Percentiles rank a stretch among this genome's conserved stretches.
These are phyloP conservation scores for Guadua angustifolia DNA, from an alignment of 176 grass and related monocot species.

Conservation along the genomic window DNA sequence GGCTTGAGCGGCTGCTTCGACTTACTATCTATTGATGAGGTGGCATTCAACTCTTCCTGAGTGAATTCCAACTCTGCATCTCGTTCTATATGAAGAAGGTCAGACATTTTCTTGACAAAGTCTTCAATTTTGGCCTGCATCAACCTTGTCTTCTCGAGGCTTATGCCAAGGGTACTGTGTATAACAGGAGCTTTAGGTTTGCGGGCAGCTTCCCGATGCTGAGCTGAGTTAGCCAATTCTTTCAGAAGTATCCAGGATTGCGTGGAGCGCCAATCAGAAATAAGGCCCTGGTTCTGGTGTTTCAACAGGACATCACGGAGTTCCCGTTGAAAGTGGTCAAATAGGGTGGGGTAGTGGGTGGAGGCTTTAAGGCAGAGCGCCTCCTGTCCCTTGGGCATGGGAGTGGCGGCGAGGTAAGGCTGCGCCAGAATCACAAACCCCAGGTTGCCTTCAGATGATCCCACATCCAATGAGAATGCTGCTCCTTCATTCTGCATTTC, in stretches of 20 bases:
- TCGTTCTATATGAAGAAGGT: constrained; percentile 75
- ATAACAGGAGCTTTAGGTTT: constrained; percentile 51
- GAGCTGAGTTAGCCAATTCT: constrained; percentile 69
- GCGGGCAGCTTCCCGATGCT: constrained; percentile 60
- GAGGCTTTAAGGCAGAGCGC: constrained; percentile 79
- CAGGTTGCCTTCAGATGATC: constrained; percentile 35
- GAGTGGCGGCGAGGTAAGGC: constrained; percentile 55
- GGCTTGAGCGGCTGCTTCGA: constrained; percentile 46
- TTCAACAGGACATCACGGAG: constrained; percentile 62
- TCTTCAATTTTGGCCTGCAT: constrained; percentile 71
- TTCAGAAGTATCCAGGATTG: constrained; percentile 82
- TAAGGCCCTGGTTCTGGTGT: constrained; percentile 53
- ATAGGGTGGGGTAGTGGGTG: constrained; percentile 86
- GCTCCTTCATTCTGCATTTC: constrained; percentile 53
- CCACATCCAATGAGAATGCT: constrained; percentile 50
- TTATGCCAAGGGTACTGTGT: constrained; percentile 67
- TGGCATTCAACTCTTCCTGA: constrained; percentile 76
- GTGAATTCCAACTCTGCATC: constrained; percentile 83
- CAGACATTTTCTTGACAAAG: constrained; percentile 83
- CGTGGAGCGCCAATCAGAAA: constrained; percentile 63
- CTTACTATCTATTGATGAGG: constrained; percentile 41
- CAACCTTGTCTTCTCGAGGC: constrained; percentile 65
- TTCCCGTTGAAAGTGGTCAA: constrained; percentile 89
- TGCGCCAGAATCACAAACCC: constrained; percentile 72
- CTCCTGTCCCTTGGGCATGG: constrained; percentile 84